These are phyloP conservation scores for Sporothrix dimorphospora DNA, from an alignment of 2,329 filamentous ascomycete species.

Conservation along the genomic window DNA sequence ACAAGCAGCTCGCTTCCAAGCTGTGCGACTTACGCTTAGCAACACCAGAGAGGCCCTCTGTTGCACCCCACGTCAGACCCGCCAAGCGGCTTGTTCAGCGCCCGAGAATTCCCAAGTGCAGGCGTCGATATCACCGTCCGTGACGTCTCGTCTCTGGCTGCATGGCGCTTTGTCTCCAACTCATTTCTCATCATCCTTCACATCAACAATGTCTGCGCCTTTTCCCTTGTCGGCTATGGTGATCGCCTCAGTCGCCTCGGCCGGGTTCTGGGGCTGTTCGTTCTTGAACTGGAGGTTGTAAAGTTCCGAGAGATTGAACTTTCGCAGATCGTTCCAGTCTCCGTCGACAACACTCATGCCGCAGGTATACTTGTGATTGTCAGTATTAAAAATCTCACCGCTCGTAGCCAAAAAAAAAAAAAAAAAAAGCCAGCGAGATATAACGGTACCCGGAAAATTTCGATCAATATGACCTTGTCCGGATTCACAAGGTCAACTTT, in stretches of 20 bases:
- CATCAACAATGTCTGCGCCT: not conserved
- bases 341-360: slow-evolving; percentile 78
- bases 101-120: not conserved
- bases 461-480: slow-evolving; percentile 77
- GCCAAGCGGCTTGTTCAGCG: not conserved
- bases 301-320: slow-evolving; percentile 77
- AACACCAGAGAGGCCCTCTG: not conserved
- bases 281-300: slow-evolving; percentile 51
- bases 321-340: slow-evolving; percentile 74
- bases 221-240: not conserved
- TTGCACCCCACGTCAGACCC: not conserved
- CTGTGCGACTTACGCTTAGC: not conserved
- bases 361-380: slow-evolving; percentile 56
- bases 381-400: slow-evolving; percentile 17
- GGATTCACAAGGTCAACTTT: slow-evolving; percentile 78
- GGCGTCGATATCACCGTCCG: not conserved
- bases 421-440: not conserved
- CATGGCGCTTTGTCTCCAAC: not conserved
- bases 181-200: not conserved
- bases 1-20: slow-evolving; percentile 15
- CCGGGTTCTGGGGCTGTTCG: slow-evolving; percentile 1
- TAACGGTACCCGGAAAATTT: slow-evolving; percentile 71
- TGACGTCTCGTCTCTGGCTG: not conserved
- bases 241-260: not conserved
- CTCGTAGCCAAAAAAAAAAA: not conserved